phyloP scores from a whole-genome alignment of 805 yeast species.

The Clavispora carvajalis region DNA sequence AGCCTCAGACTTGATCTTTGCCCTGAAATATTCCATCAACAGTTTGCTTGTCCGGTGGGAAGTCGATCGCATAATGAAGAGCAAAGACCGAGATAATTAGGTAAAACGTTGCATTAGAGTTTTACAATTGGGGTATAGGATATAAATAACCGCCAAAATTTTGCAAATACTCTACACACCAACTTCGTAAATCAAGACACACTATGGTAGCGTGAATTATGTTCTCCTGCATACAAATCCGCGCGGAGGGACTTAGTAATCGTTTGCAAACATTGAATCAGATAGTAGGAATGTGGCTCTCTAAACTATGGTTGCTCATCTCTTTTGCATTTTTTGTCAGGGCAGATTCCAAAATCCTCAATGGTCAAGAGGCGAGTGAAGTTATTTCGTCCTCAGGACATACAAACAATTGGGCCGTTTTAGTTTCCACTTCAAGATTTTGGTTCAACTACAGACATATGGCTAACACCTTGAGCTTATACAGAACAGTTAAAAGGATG shows the following conservation, averaged over 20 bases:
- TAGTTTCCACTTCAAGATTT: constrained; percentile 92
- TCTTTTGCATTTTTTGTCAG: not conserved
- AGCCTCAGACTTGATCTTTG: constrained; percentile 26
- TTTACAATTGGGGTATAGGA: too few species aligned
- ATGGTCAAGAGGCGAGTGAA: constrained; percentile 18
- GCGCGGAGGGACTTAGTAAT: not conserved
- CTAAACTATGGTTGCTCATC: not conserved
- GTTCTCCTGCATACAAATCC: not conserved
- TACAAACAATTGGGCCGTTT: constrained; percentile 74
- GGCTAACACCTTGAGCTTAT: constrained; percentile 93
- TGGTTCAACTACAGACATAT: constrained; percentile 98
- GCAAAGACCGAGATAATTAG: too few species aligned
- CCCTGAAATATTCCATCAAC: constrained; percentile 20
- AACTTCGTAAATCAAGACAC: too few species aligned
- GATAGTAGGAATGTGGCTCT: not conserved
- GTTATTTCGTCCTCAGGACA: constrained; percentile 42
- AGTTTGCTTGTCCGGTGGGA: constrained; percentile 29
- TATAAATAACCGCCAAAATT: too few species aligned
- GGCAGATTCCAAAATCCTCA: constrained; percentile 9
- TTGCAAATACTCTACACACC: too few species aligned
- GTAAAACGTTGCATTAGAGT: too few species aligned
- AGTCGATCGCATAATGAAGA: too few species aligned
- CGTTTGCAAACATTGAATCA: not conserved
- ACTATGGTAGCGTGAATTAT: not conserved
- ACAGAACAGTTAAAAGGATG: constrained; percentile 89